A percentile compares a stretch with the other conserved stretches of the same genome.
phyloP scores from a whole-genome alignment of 2,329 filamentous ascomycete species.

The Phaeomoniella chlamydospora region DNA sequence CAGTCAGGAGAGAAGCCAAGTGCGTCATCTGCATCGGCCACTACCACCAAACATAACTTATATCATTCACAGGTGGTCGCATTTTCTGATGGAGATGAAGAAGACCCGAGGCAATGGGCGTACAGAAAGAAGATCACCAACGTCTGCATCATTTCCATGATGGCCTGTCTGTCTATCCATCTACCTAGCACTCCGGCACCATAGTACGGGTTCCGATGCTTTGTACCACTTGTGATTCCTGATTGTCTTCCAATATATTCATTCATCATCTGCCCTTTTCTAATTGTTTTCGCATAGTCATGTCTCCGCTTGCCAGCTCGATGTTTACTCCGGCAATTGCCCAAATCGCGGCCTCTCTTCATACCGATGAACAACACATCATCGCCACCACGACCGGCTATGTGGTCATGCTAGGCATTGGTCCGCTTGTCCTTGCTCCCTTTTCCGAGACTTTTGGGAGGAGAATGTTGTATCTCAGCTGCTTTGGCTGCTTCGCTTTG shows the following conservation, averaged over 20 bases:
- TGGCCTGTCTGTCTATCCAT: constrained; percentile 26
- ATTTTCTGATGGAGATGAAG: constrained; percentile 22
- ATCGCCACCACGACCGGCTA: constrained; percentile 36
- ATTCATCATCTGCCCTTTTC: constrained; percentile 4
- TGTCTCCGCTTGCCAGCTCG: constrained; percentile 31
- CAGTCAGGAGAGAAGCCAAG: not conserved
- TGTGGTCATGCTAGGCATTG: constrained; percentile 38
- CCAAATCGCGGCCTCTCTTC: constrained; percentile 32
- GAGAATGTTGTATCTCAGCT: constrained; percentile 52
- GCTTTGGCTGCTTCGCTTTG: constrained; percentile 46
- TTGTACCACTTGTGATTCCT: no score
- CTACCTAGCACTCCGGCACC: no score
- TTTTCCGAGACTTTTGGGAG: constrained; percentile 59
- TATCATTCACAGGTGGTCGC: constrained; percentile 7
- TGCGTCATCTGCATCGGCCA: no score
- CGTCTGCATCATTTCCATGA: constrained; percentile 33
- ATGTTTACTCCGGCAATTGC: constrained; percentile 38
- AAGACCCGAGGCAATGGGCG: constrained; percentile 32
- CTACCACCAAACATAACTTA: no score
- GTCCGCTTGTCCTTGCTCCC: constrained; percentile 58
- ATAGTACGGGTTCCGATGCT: no score
- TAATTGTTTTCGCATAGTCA: constrained; percentile 13
- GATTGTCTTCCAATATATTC: no score
- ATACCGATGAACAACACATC: constrained; percentile 24
- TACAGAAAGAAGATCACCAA: constrained; percentile 30